Conservation (phyloP, 306 rosid species). For the Sechiopsis laciniata region DNA sequence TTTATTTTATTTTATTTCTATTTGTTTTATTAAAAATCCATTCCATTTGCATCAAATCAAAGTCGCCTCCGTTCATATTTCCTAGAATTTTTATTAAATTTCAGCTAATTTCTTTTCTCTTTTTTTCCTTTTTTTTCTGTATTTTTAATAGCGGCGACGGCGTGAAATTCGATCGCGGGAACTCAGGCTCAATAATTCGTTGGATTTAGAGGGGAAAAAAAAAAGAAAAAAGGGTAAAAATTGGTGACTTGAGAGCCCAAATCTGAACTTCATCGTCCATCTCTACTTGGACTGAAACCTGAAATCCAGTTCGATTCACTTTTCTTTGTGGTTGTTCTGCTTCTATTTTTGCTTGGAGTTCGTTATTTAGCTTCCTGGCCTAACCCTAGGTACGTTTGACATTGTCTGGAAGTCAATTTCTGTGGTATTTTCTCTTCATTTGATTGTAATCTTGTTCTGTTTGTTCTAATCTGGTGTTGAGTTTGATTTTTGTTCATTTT, state of each 20-base stretch:
- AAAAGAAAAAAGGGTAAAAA: background rate
- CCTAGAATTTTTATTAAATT: conserved; percentile 12
- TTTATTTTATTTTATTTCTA: background rate
- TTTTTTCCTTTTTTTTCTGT: background rate
- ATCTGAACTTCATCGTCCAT: conserved; percentile 17
- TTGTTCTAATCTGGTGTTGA: background rate
- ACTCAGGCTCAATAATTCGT: conserved; percentile 31
- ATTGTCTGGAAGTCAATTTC: background rate
- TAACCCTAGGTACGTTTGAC: conserved; percentile 17
- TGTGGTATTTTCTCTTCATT: background rate
- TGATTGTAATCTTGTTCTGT: background rate
- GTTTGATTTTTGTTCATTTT: too few species aligned
- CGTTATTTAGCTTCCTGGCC: background rate
- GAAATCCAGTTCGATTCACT: conserved; percentile 10
- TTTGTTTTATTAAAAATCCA: background rate
- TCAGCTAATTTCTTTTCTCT: background rate
- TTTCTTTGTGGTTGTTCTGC: background rate
- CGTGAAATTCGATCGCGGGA: conserved; percentile 49
- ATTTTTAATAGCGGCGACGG: conserved; percentile 27
- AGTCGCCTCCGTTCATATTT: conserved; percentile 9
- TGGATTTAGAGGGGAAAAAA: conserved; percentile 25
- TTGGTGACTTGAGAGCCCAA: conserved; percentile 4
- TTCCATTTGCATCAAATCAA: conserved; percentile 12
- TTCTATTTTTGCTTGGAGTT: background rate
- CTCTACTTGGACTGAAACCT: background rate